Evolutionary conservation across 139 green algal genomes (phyloP), one percentile per base, ranked within the genome.

Genomic region (Chlorella ohadii): DNA sequence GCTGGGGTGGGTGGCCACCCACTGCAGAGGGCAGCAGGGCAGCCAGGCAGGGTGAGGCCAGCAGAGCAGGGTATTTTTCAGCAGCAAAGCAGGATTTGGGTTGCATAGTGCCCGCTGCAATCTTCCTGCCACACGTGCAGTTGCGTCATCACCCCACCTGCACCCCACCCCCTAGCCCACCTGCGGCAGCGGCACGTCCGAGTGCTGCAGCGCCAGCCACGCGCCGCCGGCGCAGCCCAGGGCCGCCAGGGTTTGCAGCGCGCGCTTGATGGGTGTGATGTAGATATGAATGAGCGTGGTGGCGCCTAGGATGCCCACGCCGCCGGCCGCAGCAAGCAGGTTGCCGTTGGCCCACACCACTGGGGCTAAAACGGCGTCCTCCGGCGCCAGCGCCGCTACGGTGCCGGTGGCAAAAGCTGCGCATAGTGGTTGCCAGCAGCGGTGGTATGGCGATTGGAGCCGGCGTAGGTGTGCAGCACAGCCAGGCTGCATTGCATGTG

Each of bases 261-360:
- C 85, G 0, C 83, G 81, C 87, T 98, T 99, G 7, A 99, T 78
- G 0, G 89, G 84, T 0, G 89, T 88, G 0, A 98, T 84, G 84
- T 99, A 99, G 70, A 99, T 97, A 89, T 99, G 96, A 36, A 99
- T 96, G 4, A 97, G 89, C 16, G 90, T 39, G 38, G 98, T 84
- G 17, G 94, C 95, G 4, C 91, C 67, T 2, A 93, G 96, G 38
- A 99, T 78, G 22, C 88, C 92, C 13, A 51, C 79, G 34, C 74
- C 82, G 19, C 91, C 94, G n/a, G 81, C 57, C 11, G 89, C 67
- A 0, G 74, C 90, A 31, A 92, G 38, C 19, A 55, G 12, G 74
- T 86, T 85, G 65, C 80, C 41, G 31, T n/a, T 20, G 1, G 73
- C 70, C 4, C 33, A 28, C 1, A 75, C 28, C n/a, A 39, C 56